phyloP scores from a whole-genome alignment of 352 stramenopile species.

The Pythium phragmitis region DNA sequence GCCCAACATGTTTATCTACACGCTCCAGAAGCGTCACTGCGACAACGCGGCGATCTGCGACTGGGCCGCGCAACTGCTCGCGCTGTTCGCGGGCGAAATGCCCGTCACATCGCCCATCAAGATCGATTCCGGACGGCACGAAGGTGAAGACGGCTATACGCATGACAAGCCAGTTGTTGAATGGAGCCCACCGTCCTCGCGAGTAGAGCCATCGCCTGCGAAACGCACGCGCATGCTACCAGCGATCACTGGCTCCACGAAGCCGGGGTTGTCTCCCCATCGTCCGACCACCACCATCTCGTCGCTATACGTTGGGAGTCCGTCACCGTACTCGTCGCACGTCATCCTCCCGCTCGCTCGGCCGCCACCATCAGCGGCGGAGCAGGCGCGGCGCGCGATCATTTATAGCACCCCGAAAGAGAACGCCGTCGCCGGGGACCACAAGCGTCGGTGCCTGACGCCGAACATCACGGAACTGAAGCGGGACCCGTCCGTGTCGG shows the following conservation, averaged over 20 bases:
- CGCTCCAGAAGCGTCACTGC: slow-evolving; percentile 65
- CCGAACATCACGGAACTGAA: slow-evolving; percentile 40
- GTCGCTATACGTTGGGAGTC: slow-evolving; percentile 43
- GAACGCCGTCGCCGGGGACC: slow-evolving; percentile 44
- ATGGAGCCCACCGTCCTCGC: slow-evolving; percentile 8
- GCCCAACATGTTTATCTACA: slow-evolving; percentile 81
- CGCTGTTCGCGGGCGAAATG: slow-evolving; percentile 49
- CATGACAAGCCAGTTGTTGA: not conserved
- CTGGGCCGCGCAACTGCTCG: slow-evolving; percentile 40
- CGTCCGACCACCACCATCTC: slow-evolving; percentile 65
- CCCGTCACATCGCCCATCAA: slow-evolving; percentile 54
- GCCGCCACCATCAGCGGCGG: slow-evolving; percentile 40
- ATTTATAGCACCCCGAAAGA: slow-evolving; percentile 73
- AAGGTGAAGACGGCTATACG: not conserved
- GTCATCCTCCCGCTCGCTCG: slow-evolving; percentile 45
- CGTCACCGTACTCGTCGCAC: slow-evolving; percentile 50
- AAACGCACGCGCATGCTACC: slow-evolving; percentile 34
- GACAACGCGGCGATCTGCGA: slow-evolving; percentile 46
- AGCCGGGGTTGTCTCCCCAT: slow-evolving; percentile 30
- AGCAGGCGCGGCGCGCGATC: slow-evolving; percentile 44
- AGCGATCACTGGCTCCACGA: slow-evolving; percentile 27
- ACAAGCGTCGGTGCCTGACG: slow-evolving; percentile 46
- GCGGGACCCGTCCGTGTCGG: slow-evolving; percentile 15
- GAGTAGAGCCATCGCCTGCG: not conserved
- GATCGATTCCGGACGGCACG: slow-evolving; percentile 27